Percentiles rank a stretch among this genome's conserved stretches.
phyloP scores from a whole-genome alignment of 1,284 basidiomycete genomes.

The Cryptococcus sp. region DNA sequence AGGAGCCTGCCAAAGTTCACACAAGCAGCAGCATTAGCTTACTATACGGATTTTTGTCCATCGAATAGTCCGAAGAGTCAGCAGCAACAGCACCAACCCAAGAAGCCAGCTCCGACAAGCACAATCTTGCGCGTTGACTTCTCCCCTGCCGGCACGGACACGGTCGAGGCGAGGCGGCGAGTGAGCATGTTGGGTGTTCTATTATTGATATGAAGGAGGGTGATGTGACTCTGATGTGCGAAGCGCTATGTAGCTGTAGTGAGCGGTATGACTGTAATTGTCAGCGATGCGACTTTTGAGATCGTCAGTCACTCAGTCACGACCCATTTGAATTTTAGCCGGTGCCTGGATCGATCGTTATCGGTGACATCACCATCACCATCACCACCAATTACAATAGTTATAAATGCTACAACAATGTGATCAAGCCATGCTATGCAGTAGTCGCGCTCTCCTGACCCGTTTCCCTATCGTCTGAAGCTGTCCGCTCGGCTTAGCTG shows the following conservation, averaged over 20 bases:
- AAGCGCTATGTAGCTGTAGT: neutral
- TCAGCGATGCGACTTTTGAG: neutral
- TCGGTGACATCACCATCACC: neutral
- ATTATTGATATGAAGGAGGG: neutral
- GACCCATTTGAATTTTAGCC: neutral
- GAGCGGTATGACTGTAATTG: neutral
- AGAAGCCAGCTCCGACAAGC: conserved; percentile 66
- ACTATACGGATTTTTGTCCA: too few species aligned
- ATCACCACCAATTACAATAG: neutral
- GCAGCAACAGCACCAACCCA: conserved; percentile 55
- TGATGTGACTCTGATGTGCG: neutral
- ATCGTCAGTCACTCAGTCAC: neutral
- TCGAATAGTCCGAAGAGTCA: too few species aligned
- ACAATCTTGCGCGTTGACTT: conserved; percentile 57
- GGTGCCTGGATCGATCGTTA: conserved; percentile 1
- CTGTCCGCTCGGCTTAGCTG: neutral
- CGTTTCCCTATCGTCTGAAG: neutral
- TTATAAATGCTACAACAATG: neutral
- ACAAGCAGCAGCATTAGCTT: neutral
- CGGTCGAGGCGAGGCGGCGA: conserved; percentile 21
- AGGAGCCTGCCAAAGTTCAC: conserved; percentile 55
- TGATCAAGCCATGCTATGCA: too few species aligned
- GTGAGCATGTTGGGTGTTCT: conserved; percentile 16
- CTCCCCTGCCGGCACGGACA: conserved; percentile 7
- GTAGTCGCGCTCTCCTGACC: too few species aligned